Base-by-base conservation (phyloP, 1,139 yeast genomes). In the Nematodospora anomalae region DNA sequence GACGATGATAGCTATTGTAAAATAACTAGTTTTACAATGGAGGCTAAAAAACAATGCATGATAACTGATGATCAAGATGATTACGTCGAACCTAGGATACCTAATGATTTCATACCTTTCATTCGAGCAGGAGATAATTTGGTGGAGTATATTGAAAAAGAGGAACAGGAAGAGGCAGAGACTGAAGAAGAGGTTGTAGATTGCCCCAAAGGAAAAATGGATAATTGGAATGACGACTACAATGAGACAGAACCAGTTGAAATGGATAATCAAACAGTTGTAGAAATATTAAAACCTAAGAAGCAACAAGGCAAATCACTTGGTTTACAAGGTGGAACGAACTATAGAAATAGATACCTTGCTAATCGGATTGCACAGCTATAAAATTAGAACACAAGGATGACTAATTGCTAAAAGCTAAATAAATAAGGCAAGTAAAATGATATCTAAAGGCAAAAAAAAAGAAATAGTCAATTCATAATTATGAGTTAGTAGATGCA, bases 21-120 rank as follows among this genome's bases (percentile, higher is more conserved):
- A 32, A 49, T 55, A 8, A 47, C 57, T n/a, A 57, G 59, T 33
- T 60, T 58, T 33, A 51, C 58, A 4, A 47, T 55, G 6, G 49
- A 50, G 22, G 52, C 56, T 14, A 45, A 41, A 29, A 54, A 52
- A 37, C 43, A 42, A 27, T 56, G 60, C 39, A 56, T 56, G 61
- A 28, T 51, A 9, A 54, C 59, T 22, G 51, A 50, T 1, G 61
- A 56, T 32, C 61, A 56, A 39, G 57, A 55, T 41, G 47, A 50
- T 35, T 56, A 52, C 38, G 36, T 49, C 23, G 52, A 47, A 32
- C 58, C 60, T 0, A 32, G 28, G 24, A 33, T 27, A 4, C 43
- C 44, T 6, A 30, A 37, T 33, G 56, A 54, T 22, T 52, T 40
- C 34, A 43, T 52, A 10, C 51, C 57, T 10, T 30, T 43, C 2